Evolutionary conservation across 352 stramenopile species (phyloP).

Genomic region (Phytophthora chlamydospora): DNA sequence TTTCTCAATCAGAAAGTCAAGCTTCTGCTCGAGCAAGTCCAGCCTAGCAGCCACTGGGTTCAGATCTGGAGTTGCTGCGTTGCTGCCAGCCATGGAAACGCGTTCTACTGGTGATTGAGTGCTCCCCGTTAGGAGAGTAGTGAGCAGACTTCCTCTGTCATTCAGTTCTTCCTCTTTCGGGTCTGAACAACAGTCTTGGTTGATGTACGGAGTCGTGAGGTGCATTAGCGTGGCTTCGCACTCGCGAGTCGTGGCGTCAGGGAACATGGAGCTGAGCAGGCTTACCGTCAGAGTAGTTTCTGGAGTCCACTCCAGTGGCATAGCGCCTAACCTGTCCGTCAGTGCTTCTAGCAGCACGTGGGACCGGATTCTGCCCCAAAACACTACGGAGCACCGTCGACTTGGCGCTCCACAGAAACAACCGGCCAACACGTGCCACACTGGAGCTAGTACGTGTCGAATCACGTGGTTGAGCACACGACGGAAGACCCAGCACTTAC

Average conservation of each 20-base stretch:
- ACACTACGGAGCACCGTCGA: slow-evolving; percentile 19
- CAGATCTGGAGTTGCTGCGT: slow-evolving; percentile 2
- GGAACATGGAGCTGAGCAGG: slow-evolving; percentile 21
- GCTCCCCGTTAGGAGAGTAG: slow-evolving; percentile 1
- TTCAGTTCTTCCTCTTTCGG: slow-evolving; percentile 14
- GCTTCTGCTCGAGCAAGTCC: slow-evolving; percentile 20
- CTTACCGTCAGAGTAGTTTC: slow-evolving; percentile 22
- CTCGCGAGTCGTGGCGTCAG: slow-evolving; percentile 21
- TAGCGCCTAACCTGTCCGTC: slow-evolving; percentile 15
- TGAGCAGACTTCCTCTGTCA: slow-evolving; percentile 12
- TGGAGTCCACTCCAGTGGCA: slow-evolving; percentile 24
- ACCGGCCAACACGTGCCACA: slow-evolving; percentile 9
- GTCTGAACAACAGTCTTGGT: slow-evolving; percentile 16
- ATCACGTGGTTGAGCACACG: slow-evolving; percentile 24
- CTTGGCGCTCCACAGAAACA: slow-evolving; percentile 8
- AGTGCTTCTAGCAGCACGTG: slow-evolving; percentile 27
- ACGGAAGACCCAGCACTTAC: slow-evolving; percentile 26
- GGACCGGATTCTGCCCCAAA: slow-evolving; percentile 30
- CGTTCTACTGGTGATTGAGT: slow-evolving; percentile 9
- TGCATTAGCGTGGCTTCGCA: slow-evolving; percentile 29
- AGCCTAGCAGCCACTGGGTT: slow-evolving; percentile 14
- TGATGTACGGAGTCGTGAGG: slow-evolving; percentile 13
- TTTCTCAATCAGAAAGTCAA: slow-evolving; percentile 31
- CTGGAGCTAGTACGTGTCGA: slow-evolving; percentile 17
- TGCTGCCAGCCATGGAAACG: not conserved